Evolutionary conservation across 2,329 filamentous ascomycete genomes (phyloP).

Genomic region (Beauveria medogensis): DNA sequence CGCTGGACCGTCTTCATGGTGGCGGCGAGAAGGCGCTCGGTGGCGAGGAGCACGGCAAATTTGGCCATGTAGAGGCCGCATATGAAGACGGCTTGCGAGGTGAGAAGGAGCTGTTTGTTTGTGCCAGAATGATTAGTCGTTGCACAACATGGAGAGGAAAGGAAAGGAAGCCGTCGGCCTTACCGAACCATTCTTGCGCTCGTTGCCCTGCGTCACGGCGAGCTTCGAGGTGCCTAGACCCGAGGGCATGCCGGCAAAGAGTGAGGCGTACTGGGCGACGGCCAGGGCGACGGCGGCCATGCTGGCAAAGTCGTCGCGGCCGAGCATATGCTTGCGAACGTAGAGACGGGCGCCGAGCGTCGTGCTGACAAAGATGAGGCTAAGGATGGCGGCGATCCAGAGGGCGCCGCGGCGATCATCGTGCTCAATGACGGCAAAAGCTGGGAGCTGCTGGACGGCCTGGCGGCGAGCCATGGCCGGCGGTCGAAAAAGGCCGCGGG

Average conservation of each 20-base stretch:
- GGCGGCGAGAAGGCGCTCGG: slow-evolving; percentile 14
- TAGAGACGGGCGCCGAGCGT: slow-evolving; percentile 4
- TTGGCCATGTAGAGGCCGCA: slow-evolving; percentile 14
- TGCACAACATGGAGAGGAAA: not conserved
- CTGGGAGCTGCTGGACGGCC: not conserved
- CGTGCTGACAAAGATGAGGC: slow-evolving; percentile 12
- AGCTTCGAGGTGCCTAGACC: slow-evolving; percentile 13
- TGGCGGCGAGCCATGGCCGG: not conserved
- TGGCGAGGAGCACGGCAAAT: slow-evolving; percentile 15
- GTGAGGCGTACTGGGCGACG: slow-evolving; percentile 10
- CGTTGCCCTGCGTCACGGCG: slow-evolving; percentile 1
- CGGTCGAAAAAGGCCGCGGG: not conserved
- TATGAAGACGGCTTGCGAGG: slow-evolving; percentile 11
- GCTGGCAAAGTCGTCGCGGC: slow-evolving; percentile 13
- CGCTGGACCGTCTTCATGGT: slow-evolving; percentile 10
- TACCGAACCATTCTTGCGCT: slow-evolving; percentile 10
- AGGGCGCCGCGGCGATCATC: slow-evolving; percentile 15
- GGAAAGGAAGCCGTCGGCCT: not conserved
- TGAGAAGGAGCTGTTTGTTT: slow-evolving; percentile 4
- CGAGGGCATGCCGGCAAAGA: slow-evolving; percentile 11
- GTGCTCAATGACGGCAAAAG: slow-evolving; percentile 3
- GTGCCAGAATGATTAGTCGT: not conserved
- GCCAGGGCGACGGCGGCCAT: not conserved
- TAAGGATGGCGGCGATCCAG: slow-evolving; percentile 15
- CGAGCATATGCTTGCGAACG: slow-evolving; percentile 14